phyloP scores from a whole-genome alignment of 2,329 filamentous ascomycete genomes.

The Hypoxylon sp. region DNA sequence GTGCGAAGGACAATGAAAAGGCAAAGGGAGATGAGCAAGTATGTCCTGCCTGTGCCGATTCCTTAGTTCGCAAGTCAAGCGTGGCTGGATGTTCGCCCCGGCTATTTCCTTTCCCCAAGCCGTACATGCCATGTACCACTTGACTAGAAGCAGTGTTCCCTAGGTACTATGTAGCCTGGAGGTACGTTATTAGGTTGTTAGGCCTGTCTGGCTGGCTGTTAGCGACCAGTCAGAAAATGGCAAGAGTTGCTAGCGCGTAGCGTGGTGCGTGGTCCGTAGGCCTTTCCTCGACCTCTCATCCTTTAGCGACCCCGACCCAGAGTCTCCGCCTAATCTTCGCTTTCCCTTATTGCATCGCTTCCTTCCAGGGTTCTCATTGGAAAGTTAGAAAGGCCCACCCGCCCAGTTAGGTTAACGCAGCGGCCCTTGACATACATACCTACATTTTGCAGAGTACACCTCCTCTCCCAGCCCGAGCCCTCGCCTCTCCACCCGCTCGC shows the following conservation, averaged over 20 bases:
- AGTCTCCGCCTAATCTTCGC: constrained; percentile 42
- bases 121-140: constrained; percentile 9
- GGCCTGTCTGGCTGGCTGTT: constrained; percentile 5
- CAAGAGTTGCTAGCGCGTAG: constrained; percentile 37
- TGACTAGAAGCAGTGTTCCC: no score
- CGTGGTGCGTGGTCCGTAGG: constrained; percentile 34
- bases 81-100: constrained; percentile 33
- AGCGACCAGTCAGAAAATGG: constrained; percentile 38
- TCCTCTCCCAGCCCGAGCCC: constrained; percentile 41
- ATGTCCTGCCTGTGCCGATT: constrained; percentile 8
- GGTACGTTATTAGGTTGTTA: no score
- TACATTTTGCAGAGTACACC: constrained; percentile 33
- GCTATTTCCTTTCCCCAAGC: constrained; percentile 39
- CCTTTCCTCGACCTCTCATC: constrained; percentile 32
- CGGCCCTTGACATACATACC: constrained; percentile 36
- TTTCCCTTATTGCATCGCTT: constrained; percentile 39
- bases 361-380: constrained; percentile 40
- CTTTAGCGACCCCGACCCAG: constrained; percentile 34
- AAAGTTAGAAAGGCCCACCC: constrained; percentile 30
- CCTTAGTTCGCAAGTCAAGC: constrained; percentile 14
- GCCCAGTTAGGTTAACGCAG: constrained; percentile 38
- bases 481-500: constrained; percentile 43
- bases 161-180: no score
- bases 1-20: constrained; percentile 7
- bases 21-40: neutral